These are phyloP conservation scores for Musa troglodytarum DNA, from an alignment of 176 grass and related monocot species.

Conservation along the genomic window DNA sequence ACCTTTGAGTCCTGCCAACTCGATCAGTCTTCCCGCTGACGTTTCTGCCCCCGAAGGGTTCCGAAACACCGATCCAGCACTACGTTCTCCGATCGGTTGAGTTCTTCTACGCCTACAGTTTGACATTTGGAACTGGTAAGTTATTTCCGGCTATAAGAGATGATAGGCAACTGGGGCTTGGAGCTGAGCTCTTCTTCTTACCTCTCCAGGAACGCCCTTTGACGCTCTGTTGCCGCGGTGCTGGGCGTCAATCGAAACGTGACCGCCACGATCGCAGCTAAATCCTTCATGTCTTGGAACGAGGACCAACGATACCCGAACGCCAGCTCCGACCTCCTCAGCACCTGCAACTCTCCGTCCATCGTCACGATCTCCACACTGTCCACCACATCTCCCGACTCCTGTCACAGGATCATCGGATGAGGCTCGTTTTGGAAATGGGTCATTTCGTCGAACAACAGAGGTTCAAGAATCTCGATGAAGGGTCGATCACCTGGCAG, in stretches of 20 bases:
- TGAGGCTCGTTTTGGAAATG: neutral
- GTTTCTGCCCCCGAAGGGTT: constrained; percentile 1
- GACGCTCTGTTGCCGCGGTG: neutral
- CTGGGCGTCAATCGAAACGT: constrained; percentile 1
- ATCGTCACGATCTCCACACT: constrained; percentile 12
- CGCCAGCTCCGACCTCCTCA: neutral
- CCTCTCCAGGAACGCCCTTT: constrained; percentile 12
- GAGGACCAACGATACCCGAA: constrained; percentile 18
- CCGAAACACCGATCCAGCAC: constrained; percentile 15
- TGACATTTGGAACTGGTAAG: neutral
- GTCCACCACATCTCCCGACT: constrained; percentile 10
- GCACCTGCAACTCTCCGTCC: constrained; percentile 12
- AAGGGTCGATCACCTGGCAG: constrained; percentile 2
- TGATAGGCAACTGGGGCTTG: neutral
- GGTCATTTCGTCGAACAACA: neutral
- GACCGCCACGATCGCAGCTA: constrained; percentile 7
- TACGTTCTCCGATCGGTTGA: constrained; percentile 13
- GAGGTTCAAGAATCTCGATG: neutral
- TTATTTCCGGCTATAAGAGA: neutral
- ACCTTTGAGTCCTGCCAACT: constrained; percentile 12
- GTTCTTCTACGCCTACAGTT: constrained; percentile 4
- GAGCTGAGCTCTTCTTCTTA: neutral
- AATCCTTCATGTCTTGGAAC: constrained; percentile 18
- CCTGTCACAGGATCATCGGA: neutral
- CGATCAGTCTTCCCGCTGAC: constrained; percentile 7